phyloP scores from a whole-genome alignment of 2,329 filamentous ascomycete genomes.

The Fusarium hainanense region DNA sequence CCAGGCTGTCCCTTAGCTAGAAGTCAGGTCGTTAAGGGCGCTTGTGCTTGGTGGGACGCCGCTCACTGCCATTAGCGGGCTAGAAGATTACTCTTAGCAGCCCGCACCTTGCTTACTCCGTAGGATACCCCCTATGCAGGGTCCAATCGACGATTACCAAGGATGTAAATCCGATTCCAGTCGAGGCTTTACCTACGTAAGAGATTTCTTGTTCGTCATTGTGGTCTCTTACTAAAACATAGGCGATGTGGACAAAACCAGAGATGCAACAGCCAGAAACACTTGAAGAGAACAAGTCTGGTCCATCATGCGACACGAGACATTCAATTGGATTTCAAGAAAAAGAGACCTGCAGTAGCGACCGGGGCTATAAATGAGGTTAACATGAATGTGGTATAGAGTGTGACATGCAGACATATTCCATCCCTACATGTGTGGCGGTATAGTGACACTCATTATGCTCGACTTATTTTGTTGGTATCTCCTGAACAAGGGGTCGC shows the following conservation, averaged over 20 bases:
- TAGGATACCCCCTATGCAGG: conserved; percentile 24
- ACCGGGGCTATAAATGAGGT: conserved; percentile 22
- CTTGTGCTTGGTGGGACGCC: conserved; percentile 14
- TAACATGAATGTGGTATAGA: conserved; percentile 12
- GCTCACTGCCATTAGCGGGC: conserved; percentile 37
- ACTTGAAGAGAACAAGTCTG: conserved; percentile 8
- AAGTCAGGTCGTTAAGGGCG: conserved; percentile 6
- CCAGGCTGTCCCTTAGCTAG: background rate
- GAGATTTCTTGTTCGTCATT: conserved; percentile 24
- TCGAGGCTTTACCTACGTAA: conserved; percentile 20
- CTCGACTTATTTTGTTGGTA: conserved; percentile 1
- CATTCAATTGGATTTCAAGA: conserved; percentile 22
- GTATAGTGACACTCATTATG: background rate
- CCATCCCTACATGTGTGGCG: background rate
- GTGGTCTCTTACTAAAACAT: background rate
- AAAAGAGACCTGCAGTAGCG: conserved; percentile 10
- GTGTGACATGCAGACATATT: background rate
- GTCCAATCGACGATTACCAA: conserved; percentile 12
- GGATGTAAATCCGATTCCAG: conserved; percentile 27
- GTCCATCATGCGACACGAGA: conserved; percentile 36
- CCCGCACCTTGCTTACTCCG: conserved; percentile 25
- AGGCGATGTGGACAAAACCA: conserved; percentile 25
- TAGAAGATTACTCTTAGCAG: conserved; percentile 17
- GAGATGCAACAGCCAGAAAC: conserved; percentile 34
- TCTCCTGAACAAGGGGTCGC: conserved; percentile 22